Evolutionary conservation across 768 basidiomycete genomes (phyloP).

Genomic region (Sarcodon aspratus): DNA sequence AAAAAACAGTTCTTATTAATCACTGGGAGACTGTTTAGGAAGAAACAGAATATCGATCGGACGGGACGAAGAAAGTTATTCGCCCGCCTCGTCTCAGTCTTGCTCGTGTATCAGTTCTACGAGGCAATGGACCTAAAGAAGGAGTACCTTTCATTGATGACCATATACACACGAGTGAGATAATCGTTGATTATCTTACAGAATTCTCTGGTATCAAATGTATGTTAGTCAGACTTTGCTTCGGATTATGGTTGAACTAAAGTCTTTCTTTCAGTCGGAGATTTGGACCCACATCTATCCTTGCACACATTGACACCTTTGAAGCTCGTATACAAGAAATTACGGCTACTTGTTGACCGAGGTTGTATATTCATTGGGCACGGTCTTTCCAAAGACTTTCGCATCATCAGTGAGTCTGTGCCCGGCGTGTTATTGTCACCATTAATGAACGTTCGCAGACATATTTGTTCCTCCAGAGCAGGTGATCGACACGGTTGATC

Average conservation of each 20-base stretch:
- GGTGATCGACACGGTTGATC: conserved; percentile 94
- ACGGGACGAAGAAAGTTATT: conserved; percentile 87
- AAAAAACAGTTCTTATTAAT: background rate
- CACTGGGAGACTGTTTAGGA: conserved; percentile 38
- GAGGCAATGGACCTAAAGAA: conserved; percentile 72
- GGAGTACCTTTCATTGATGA: conserved; percentile 95
- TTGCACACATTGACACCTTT: conserved; percentile 86
- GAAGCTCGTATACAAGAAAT: conserved; percentile 98
- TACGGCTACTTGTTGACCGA: conserved; percentile 83
- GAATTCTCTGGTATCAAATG: conserved; percentile 95
- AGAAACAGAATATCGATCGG: conserved; percentile 90
- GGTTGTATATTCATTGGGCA: conserved; percentile 98
- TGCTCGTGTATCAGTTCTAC: conserved; percentile 88
- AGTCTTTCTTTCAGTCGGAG: conserved; percentile 59
- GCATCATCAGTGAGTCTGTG: conserved; percentile 80
- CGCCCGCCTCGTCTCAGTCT: conserved; percentile 86
- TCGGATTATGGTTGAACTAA: background rate
- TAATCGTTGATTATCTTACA: conserved; percentile 92
- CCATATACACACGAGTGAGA: conserved; percentile 93
- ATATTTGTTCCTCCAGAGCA: conserved; percentile 93
- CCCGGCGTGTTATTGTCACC: background rate
- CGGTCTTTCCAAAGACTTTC: conserved; percentile 93
- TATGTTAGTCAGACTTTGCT: conserved; percentile 25
- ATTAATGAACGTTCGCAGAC: conserved; percentile 34
- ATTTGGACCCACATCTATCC: conserved; percentile 78